phyloP scores from a whole-genome alignment of 2,329 filamentous ascomycete genomes.

The Diaporthe sp. region DNA sequence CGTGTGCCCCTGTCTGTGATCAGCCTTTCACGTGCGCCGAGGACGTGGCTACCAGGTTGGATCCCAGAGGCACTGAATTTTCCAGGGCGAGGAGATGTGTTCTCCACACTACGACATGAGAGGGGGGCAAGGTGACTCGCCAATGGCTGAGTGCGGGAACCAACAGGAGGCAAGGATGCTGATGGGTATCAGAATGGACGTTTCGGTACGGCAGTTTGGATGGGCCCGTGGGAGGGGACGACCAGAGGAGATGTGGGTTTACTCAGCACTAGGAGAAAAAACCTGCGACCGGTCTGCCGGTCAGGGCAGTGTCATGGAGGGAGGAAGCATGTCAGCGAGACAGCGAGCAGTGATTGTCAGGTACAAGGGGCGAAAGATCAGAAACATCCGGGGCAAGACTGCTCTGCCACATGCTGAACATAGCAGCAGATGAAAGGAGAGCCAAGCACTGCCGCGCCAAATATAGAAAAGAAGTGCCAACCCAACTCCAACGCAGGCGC shows the following conservation, averaged over 20 bases:
- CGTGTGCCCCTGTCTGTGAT: constrained; percentile 9
- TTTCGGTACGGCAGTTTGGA: background rate
- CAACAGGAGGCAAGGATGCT: background rate
- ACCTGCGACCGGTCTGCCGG: background rate
- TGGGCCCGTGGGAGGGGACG: background rate
- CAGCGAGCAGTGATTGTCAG: constrained; percentile 6
- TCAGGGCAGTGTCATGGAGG: background rate
- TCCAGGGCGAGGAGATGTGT: background rate
- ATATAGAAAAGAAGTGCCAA: constrained; percentile 11
- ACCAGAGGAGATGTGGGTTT: background rate
- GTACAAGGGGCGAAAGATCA: constrained; percentile 14
- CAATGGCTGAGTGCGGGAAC: constrained; percentile 4
- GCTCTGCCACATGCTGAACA: constrained; percentile 1
- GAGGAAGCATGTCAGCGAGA: constrained; percentile 14
- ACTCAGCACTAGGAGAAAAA: constrained; percentile 28
- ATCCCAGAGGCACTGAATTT: constrained; percentile 7
- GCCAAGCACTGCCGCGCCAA: constrained; percentile 30
- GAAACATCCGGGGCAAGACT: constrained; percentile 12
- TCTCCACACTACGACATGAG: constrained; percentile 7
- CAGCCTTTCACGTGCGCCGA: constrained; percentile 5
- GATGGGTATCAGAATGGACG: background rate
- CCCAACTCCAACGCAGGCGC: background rate
- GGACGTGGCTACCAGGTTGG: background rate
- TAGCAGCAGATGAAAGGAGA: background rate
- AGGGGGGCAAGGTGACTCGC: constrained; percentile 17